Evolutionary conservation across 75 land plant species (phyloP).

Genomic region (Azolla pinnata): DNA sequence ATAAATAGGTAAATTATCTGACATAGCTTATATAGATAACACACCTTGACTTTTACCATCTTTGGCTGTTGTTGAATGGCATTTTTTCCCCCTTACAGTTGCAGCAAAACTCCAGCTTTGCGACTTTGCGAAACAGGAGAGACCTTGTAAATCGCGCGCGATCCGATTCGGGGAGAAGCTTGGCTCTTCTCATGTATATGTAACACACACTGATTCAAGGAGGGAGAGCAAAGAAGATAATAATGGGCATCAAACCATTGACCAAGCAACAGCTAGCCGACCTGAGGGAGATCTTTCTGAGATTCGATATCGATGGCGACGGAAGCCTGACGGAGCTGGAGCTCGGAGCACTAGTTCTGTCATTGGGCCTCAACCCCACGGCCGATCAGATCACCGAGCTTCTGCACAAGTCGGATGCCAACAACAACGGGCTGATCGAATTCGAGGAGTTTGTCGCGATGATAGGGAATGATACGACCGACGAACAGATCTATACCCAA

Average conservation of each 20-base stretch:
- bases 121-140: too few species aligned
- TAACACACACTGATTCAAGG: too few species aligned
- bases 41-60: too few species aligned
- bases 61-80: too few species aligned
- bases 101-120: too few species aligned
- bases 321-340: constrained; percentile 78
- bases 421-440: constrained; percentile 70
- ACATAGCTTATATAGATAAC: too few species aligned
- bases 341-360: constrained; percentile 61
- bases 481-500: constrained; percentile 26
- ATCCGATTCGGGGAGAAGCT: too few species aligned
- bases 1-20: too few species aligned
- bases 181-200: too few species aligned
- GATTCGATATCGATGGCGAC: constrained; percentile 73
- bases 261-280: constrained; percentile 38
- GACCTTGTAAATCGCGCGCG: too few species aligned
- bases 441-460: constrained; percentile 56
- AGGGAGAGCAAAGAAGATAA: too few species aligned
- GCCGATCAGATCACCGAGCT: constrained; percentile 47
- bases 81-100: too few species aligned
- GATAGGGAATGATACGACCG: constrained; percentile 39
- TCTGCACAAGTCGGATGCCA: constrained; percentile 46
- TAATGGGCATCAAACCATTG: neutral
- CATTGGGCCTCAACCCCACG: constrained; percentile 59
- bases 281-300: constrained; percentile 52